Percentiles rank a stretch among this genome's conserved stretches.
These are phyloP conservation scores for Pseudoscleropodium purum DNA, from an alignment of 225 moss, liverwort and hornwort species.

Conservation along the genomic window DNA sequence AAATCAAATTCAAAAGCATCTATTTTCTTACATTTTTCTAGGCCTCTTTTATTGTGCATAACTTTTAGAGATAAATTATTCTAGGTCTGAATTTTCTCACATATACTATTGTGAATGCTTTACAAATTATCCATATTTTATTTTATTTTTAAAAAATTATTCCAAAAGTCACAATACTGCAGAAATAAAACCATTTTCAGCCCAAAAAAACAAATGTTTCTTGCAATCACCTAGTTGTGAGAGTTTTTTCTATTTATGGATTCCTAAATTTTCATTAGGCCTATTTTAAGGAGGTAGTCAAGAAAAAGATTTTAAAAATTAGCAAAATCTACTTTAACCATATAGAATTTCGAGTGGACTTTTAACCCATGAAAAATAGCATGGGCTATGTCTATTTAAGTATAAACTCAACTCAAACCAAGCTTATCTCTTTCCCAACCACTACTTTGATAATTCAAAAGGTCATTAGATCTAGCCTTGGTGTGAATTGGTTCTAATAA, in stretches of 20 bases:
- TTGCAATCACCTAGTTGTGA: too few species aligned
- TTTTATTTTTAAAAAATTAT: too few species aligned
- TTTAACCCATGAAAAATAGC: not conserved
- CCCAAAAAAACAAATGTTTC: too few species aligned
- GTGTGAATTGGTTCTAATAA: fast-evolving
- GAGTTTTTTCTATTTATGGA: fast-evolving
- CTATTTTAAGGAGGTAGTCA: fast-evolving
- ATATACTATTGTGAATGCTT: too few species aligned
- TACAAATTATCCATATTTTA: too few species aligned
- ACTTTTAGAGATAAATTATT: too few species aligned
- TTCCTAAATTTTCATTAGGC: fast-evolving
- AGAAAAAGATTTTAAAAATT: not conserved
- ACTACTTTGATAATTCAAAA: not conserved
- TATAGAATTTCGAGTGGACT: not conserved
- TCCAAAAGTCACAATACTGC: too few species aligned
- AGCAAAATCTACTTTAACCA: not conserved
- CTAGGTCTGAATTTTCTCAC: too few species aligned
- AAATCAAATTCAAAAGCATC: too few species aligned
- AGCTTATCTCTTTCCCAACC: fast-evolving
- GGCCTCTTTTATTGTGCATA: too few species aligned
- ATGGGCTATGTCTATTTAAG: not conserved
- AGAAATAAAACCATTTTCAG: too few species aligned
- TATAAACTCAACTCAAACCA: not conserved
- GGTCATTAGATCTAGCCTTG: fast-evolving
- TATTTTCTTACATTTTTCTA: too few species aligned